Evolutionary conservation across 2,329 filamentous ascomycete species (phyloP).

Genomic region (Penicillium aurantiogriseum): DNA sequence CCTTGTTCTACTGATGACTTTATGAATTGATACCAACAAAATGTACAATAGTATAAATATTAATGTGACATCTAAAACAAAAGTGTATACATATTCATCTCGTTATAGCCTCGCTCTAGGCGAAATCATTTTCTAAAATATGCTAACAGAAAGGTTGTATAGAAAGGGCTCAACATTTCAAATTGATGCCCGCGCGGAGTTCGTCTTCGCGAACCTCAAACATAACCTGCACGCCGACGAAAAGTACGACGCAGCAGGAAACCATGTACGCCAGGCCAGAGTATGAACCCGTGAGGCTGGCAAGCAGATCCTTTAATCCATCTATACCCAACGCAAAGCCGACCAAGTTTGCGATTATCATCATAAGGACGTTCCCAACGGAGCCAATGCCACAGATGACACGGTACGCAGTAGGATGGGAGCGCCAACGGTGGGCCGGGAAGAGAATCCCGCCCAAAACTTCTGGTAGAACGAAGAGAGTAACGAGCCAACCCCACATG

Average conservation of each 20-base stretch:
- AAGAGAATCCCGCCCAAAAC: slow-evolving; percentile 70
- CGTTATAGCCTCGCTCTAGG: not conserved
- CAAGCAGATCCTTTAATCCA: slow-evolving; percentile 73
- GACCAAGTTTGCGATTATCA: slow-evolving; percentile 93
- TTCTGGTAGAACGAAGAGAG: slow-evolving; percentile 90
- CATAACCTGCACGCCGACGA: slow-evolving; percentile 89
- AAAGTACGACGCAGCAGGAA: slow-evolving; percentile 69
- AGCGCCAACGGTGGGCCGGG: slow-evolving; percentile 69
- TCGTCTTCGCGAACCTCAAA: slow-evolving; percentile 90
- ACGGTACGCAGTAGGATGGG: slow-evolving; percentile 69
- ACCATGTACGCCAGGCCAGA: slow-evolving; percentile 73
- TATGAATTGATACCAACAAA: slow-evolving; percentile 18
- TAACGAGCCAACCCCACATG: slow-evolving; percentile 96
- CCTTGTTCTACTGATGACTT: slow-evolving; percentile 14
- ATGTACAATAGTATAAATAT: slow-evolving; percentile 15
- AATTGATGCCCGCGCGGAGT: slow-evolving; percentile 71
- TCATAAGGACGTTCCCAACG: slow-evolving; percentile 83
- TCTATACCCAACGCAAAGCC: slow-evolving; percentile 93
- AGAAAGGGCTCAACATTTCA: slow-evolving; percentile 66
- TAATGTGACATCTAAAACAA: not conserved
- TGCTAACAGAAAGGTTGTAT: not conserved
- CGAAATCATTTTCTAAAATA: not conserved
- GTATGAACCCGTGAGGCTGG: slow-evolving; percentile 72
- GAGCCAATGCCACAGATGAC: slow-evolving; percentile 77
- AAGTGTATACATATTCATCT: not conserved